Evolutionary conservation across 2,329 filamentous ascomycete species (phyloP), one percentile per base, ranked within the genome.

Genomic region (Claviceps pazoutovae): DNA sequence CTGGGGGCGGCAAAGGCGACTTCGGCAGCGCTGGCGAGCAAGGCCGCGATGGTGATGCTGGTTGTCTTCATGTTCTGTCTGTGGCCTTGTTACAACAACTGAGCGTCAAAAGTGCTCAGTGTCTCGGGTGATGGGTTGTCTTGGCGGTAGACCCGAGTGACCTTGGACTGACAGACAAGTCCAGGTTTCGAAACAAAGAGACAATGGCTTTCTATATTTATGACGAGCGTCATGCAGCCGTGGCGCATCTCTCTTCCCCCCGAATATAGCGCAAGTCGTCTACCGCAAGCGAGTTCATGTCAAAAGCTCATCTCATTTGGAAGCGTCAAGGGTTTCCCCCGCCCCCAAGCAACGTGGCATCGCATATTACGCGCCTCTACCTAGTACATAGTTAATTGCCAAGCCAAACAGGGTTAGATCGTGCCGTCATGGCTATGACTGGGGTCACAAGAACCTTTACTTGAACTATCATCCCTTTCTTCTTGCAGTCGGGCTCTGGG

Each of bases 1-100:
- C n/a, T 23, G 39, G 47, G 30, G 17, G 53, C 55, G 5, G 49
- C 43, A 17, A 38, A 37, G 41, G 52, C 49, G 23, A 36, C 26
- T 26, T 51, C 38, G 30, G 46, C 37, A 17, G 45, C 34, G 46
- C 47, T 26, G 23, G 46, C 47, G 39, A 52, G 51, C 41, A 49
- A 21, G n/a, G 41, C 46, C 23, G 51, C 36, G 21, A 39, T 13
- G 19, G 45, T 30, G n/a, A 44, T 21, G 34, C 44, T 48, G 26
- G 34, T 23, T 16, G 46, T 38, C 37, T 23, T 52, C 46, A 52
- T 52, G 16, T 16, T n/a, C 8, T 19, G 21, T 41, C 34, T 39
- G 17, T 14, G 48, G 30, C 11, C 43, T 6, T 4, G 14, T 4
- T 17, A 30, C 41, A 38, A 14, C 26, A 30, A 23, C 30, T 17